Conservation (phyloP, 768 basidiomycete species). For the Leucocoprinus birnbaumii region DNA sequence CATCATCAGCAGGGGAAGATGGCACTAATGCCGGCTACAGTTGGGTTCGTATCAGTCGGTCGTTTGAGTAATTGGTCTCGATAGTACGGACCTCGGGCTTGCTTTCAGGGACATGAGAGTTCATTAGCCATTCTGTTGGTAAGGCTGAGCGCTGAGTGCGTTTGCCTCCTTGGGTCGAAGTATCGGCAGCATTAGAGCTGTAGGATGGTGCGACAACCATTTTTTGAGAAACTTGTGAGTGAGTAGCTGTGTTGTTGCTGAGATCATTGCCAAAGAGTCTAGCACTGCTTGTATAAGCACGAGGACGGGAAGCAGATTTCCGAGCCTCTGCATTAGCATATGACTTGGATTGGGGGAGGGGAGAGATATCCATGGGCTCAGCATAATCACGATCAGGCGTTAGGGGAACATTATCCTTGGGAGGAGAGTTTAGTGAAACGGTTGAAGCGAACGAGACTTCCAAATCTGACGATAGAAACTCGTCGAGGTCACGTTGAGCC, state of each 20-base stretch:
- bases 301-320: conserved; percentile 43
- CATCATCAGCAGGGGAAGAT: conserved; percentile 53
- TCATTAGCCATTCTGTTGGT: conserved; percentile 58
- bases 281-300: conserved; percentile 62
- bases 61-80: background rate
- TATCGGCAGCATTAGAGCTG: conserved; percentile 27
- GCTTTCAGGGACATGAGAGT: conserved; percentile 18
- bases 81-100: conserved; percentile 24
- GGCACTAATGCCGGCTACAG: conserved; percentile 35
- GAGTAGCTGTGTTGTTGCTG: conserved; percentile 46
- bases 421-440: conserved; percentile 76
- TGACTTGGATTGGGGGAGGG: conserved; percentile 40
- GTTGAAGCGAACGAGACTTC: conserved; percentile 83
- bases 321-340: conserved; percentile 19
- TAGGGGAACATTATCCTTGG: conserved; percentile 42
- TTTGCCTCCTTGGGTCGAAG: conserved; percentile 42
- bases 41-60: background rate
- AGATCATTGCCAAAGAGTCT: conserved; percentile 74
- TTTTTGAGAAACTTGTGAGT: conserved; percentile 29
- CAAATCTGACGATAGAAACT: conserved; percentile 71
- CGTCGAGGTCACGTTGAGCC: conserved; percentile 52
- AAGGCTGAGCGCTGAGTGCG: conserved; percentile 60
- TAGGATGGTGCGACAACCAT: conserved; percentile 26
- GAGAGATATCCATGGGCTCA: conserved; percentile 79
- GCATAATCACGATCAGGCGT: conserved; percentile 41